Evolutionary conservation across 208 protist genomes (phyloP).

Genomic region (Porcisia hertigi): DNA sequence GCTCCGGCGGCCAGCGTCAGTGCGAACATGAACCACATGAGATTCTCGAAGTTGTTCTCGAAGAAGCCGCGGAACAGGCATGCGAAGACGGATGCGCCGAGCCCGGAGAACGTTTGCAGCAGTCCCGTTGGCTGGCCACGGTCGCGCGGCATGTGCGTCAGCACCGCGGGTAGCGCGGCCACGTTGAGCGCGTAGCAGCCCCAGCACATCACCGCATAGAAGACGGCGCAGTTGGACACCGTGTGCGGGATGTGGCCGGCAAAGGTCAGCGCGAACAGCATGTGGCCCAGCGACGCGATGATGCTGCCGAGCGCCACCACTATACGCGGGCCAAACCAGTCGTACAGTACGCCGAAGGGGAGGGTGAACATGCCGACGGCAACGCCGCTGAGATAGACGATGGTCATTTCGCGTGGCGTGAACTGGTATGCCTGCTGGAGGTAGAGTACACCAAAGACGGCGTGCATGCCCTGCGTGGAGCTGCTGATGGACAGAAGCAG

Average conservation of each 20-base stretch:
- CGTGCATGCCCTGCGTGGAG: slow-evolving; percentile 30
- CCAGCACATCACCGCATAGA: slow-evolving; percentile 49
- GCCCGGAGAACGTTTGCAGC: slow-evolving; percentile 55
- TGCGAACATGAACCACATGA: slow-evolving; percentile 47
- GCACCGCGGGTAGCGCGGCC: slow-evolving; percentile 28
- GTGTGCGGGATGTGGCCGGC: slow-evolving; percentile 29
- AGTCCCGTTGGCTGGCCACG: slow-evolving; percentile 50
- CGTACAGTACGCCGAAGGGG: slow-evolving; percentile 41
- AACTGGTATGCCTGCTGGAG: slow-evolving; percentile 35
- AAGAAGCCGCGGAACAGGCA: slow-evolving; percentile 56
- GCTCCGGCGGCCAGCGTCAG: slow-evolving; percentile 35
- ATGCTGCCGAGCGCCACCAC: slow-evolving; percentile 17
- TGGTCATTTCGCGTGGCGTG: slow-evolving; percentile 22
- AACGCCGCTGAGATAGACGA: slow-evolving; percentile 34
- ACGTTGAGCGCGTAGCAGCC: slow-evolving; percentile 49
- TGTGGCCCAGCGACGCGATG: slow-evolving; percentile 33
- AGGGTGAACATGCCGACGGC: slow-evolving; percentile 26
- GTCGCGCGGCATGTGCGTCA: slow-evolving; percentile 59
- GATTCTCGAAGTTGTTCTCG: slow-evolving; percentile 23
- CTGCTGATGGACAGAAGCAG: slow-evolving; percentile 34
- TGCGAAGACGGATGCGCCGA: slow-evolving; percentile 44
- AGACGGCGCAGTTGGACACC: slow-evolving; percentile 32
- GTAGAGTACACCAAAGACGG: slow-evolving; percentile 38
- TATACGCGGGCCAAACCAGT: slow-evolving; percentile 38
- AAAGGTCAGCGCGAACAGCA: slow-evolving; percentile 49